Evolutionary conservation across 352 stramenopile species (phyloP).

Genomic region (Lagenidium sp.): DNA sequence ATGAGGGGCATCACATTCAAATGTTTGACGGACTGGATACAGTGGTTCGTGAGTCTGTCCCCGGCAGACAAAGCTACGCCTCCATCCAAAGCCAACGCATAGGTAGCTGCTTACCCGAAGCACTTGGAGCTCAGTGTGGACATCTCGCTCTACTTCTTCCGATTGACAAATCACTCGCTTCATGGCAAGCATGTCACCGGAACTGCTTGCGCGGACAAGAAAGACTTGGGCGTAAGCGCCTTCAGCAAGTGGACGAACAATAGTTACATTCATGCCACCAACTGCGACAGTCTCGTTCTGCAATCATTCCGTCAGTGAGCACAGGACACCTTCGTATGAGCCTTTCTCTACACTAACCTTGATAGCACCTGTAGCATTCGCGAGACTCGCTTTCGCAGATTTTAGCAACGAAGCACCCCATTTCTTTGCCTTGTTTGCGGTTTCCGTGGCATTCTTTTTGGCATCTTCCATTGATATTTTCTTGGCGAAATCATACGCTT

Average conservation of each 20-base stretch:
- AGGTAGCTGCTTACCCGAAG: no score
- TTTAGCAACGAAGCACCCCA: constrained; percentile 76
- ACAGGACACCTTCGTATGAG: no score
- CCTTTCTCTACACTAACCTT: constrained; percentile 31
- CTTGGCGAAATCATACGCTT: constrained; percentile 83
- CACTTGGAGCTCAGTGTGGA: constrained; percentile 71
- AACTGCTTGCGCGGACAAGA: constrained; percentile 56
- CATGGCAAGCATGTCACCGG: constrained; percentile 66
- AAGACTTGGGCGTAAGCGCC: constrained; percentile 75
- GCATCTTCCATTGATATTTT: constrained; percentile 84
- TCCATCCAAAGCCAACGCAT: constrained; percentile 19
- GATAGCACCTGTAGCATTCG: constrained; percentile 38
- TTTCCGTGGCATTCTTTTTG: constrained; percentile 72
- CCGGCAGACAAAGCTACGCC: background rate
- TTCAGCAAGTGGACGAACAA: constrained; percentile 64
- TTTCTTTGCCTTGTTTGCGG: constrained; percentile 84
- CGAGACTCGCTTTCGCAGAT: constrained; percentile 69
- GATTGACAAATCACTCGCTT: constrained; percentile 82
- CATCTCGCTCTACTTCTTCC: constrained; percentile 65
- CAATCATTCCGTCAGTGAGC: no score
- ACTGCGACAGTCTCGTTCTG: constrained; percentile 74
- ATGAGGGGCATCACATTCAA: constrained; percentile 74
- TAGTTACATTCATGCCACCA: constrained; percentile 50
- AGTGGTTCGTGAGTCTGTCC: background rate
- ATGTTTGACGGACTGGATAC: constrained; percentile 60